Evolutionary conservation across 495 filamentous ascomycete species (phyloP).

Genomic region (Chaetomium cochliodes): DNA sequence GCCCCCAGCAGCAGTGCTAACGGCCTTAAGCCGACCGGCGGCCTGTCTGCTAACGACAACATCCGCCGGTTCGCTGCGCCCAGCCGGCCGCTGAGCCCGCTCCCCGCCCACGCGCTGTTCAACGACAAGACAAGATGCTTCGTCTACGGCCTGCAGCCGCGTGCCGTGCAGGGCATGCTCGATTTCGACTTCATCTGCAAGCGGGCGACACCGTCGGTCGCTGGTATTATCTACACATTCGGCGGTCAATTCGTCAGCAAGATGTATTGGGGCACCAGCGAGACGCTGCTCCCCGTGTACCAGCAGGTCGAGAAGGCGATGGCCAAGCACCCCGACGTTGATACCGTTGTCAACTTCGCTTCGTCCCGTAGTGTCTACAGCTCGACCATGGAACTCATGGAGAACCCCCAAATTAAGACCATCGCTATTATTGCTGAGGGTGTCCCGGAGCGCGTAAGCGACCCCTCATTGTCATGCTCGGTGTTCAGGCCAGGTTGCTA

Average conservation of each 20-base stretch:
- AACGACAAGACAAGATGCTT: conserved; percentile 99
- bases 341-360: conserved; percentile 98
- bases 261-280: conserved; percentile 99
- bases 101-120: conserved; percentile 82
- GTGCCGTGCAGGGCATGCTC: conserved; percentile 98
- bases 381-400: conserved; percentile 98
- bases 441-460: conserved; percentile 91
- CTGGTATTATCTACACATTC: conserved; percentile 99
- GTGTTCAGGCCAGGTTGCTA: not conserved
- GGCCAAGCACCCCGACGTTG: conserved; percentile 94
- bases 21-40: conserved; percentile 34
- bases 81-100: conserved; percentile 86
- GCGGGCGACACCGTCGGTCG: conserved; percentile 90
- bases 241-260: conserved; percentile 99
- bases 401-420: conserved; percentile 92
- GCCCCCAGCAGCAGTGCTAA: conserved; percentile 41
- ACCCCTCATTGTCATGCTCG: not conserved
- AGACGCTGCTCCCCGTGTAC: conserved; percentile 98
- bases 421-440: conserved; percentile 99
- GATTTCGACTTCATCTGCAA: conserved; percentile 99
- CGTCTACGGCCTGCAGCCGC: conserved; percentile 97
- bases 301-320: conserved; percentile 91
- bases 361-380: conserved; percentile 97
- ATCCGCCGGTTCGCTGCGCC: conserved; percentile 94
- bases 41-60: conserved; percentile 87